Percentiles rank a stretch among this genome's conserved stretches.
phyloP scores from a whole-genome alignment of 2,329 filamentous ascomycete genomes.

The Microcyclosporella mali region DNA sequence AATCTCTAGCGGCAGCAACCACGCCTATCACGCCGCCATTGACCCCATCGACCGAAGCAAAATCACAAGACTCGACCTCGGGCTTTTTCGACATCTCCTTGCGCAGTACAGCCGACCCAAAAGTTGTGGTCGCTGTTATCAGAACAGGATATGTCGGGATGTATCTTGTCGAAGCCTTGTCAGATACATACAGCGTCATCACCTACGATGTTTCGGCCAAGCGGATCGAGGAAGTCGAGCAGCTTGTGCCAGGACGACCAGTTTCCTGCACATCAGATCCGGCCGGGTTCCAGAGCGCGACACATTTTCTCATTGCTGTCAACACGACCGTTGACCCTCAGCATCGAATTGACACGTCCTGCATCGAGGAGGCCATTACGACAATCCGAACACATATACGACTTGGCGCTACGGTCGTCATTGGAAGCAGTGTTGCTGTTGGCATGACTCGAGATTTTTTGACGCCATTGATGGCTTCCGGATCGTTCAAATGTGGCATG shows the following conservation, averaged over 20 bases:
- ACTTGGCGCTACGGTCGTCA: slow-evolving; percentile 7
- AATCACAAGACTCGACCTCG: too few species aligned
- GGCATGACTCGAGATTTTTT: slow-evolving; percentile 9
- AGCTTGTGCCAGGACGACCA: neutral
- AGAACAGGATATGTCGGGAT: slow-evolving; percentile 8
- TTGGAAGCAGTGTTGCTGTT: slow-evolving; percentile 8
- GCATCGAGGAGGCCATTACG: slow-evolving; percentile 3
- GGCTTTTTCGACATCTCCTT: too few species aligned
- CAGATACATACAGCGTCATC: slow-evolving; percentile 3
- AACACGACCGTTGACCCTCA: slow-evolving; percentile 2
- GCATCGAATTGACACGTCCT: slow-evolving; percentile 4
- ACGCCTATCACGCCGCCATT: too few species aligned
- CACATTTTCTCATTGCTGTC: slow-evolving; percentile 8
- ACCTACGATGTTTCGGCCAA: slow-evolving; percentile 7
- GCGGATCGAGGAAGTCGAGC: slow-evolving; percentile 3
- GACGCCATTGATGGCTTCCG: neutral
- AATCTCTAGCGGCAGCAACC: too few species aligned
- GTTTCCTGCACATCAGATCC: slow-evolving; percentile 3
- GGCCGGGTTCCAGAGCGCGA: neutral
- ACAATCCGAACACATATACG: slow-evolving; percentile 5
- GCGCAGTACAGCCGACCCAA: neutral
- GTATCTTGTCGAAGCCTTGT: slow-evolving; percentile 9
- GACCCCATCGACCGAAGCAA: too few species aligned
- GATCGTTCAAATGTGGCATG: slow-evolving; percentile 6
- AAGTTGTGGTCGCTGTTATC: slow-evolving; percentile 3